Conservation (phyloP, 164 flowering plant genomes). For the Platanus orientalis region DNA sequence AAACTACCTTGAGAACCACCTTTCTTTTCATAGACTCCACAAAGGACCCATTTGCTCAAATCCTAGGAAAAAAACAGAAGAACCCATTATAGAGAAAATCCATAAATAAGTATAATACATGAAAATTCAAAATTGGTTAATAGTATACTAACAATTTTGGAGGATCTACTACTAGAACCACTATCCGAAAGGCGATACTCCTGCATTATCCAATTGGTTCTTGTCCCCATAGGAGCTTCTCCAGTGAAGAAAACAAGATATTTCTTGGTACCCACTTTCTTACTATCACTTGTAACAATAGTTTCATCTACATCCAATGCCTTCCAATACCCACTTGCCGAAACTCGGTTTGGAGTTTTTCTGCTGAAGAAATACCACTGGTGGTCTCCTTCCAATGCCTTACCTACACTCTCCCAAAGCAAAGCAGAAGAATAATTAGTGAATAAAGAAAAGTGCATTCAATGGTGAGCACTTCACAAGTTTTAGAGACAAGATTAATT, state of each 20-base stretch:
- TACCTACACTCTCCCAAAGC: conserved; percentile 34
- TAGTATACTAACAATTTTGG: conserved; percentile 34
- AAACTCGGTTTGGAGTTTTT: conserved; percentile 40
- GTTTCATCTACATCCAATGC: conserved; percentile 53
- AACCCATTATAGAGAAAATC: too few relatives aligned
- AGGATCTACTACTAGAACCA: conserved; percentile 31
- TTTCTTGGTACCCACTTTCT: conserved; percentile 45
- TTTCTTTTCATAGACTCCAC: conserved; percentile 53
- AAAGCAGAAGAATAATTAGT: neutral
- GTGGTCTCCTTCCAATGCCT: conserved; percentile 67
- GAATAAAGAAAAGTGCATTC: neutral
- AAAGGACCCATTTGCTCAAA: conserved; percentile 57
- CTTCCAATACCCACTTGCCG: conserved; percentile 71
- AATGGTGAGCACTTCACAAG: neutral
- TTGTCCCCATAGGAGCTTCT: conserved; percentile 32
- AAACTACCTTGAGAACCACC: conserved; percentile 19
- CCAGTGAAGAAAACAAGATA: conserved; percentile 40
- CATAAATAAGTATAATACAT: too few relatives aligned
- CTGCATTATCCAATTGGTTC: conserved; percentile 66
- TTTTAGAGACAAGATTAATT: neutral
- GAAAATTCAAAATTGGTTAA: too few relatives aligned
- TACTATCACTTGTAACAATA: conserved; percentile 24
- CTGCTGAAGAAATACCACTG: conserved; percentile 78
- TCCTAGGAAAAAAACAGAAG: conserved; percentile 28
- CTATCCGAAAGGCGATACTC: conserved; percentile 46